Conservation (phyloP, 192 early-diverging fungal genomes). For the Jimgerdemannia flammicorona region DNA sequence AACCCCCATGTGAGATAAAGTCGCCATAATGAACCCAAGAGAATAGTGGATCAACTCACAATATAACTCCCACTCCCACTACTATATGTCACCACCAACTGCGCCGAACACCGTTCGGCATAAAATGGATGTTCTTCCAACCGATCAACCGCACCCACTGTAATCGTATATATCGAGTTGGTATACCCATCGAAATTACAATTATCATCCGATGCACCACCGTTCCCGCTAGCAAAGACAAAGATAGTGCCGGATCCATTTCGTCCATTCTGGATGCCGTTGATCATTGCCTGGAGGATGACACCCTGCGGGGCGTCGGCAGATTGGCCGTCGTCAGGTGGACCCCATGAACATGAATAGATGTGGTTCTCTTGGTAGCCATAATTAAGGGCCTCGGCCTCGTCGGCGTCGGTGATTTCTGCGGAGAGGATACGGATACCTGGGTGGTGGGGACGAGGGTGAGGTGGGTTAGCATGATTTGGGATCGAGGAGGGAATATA, state of each 20-base stretch:
- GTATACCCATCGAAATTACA: slow-evolving; percentile 98
- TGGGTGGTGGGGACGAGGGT: background rate
- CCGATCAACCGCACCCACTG: slow-evolving; percentile 84
- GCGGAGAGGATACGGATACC: slow-evolving; percentile 88
- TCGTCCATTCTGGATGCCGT: slow-evolving; percentile 84
- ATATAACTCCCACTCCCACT: slow-evolving; percentile 75
- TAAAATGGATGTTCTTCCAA: slow-evolving; percentile 76
- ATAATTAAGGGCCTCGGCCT: slow-evolving; percentile 88
- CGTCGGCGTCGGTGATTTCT: slow-evolving; percentile 88
- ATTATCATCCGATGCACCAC: slow-evolving; percentile 76
- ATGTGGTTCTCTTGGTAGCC: slow-evolving; percentile 87
- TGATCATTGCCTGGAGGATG: slow-evolving; percentile 79
- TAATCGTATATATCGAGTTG: slow-evolving; percentile 94
- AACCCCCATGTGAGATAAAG: too few species aligned
- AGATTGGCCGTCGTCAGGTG: slow-evolving; percentile 80
- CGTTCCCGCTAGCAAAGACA: slow-evolving; percentile 95
- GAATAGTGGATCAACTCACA: slow-evolving; percentile 36
- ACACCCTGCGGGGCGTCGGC: slow-evolving; percentile 82
- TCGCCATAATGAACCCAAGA: background rate
- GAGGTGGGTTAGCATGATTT: too few species aligned
- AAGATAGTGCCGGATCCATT: slow-evolving; percentile 82
- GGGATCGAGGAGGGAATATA: background rate
- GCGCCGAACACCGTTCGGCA: slow-evolving; percentile 85
- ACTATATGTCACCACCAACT: slow-evolving; percentile 85
- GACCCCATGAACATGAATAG: slow-evolving; percentile 97